A percentile compares a stretch with the other conserved stretches of the same genome.
Evolutionary conservation across 1,284 basidiomycete genomes (phyloP).

Genomic region (Trametes versicolor): DNA sequence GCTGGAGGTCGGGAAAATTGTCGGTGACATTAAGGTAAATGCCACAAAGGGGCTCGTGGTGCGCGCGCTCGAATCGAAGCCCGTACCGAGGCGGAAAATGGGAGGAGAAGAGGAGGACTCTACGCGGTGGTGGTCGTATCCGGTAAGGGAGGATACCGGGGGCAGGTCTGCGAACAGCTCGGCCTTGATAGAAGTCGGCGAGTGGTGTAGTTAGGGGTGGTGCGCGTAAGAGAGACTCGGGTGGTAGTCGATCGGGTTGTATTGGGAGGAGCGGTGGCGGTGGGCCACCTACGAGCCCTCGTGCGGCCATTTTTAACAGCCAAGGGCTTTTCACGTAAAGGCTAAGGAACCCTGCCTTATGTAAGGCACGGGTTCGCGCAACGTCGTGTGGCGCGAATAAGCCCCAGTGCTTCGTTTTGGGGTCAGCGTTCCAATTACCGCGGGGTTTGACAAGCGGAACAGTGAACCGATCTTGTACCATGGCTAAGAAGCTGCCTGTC

Average conservation of each 20-base stretch:
- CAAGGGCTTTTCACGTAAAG: no score
- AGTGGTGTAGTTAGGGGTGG: conserved; percentile 31
- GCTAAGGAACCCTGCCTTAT: no score
- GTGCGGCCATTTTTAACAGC: no score
- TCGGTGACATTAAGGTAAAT: conserved; percentile 48
- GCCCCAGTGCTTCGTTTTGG: no score
- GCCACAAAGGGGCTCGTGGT: conserved; percentile 35
- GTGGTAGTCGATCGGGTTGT: conserved; percentile 29
- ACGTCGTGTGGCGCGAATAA: no score
- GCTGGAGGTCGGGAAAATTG: conserved; percentile 33
- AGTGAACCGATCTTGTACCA: no score
- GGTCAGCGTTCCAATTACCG: no score
- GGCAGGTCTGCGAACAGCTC: conserved; percentile 41
- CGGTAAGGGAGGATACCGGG: conserved; percentile 30
- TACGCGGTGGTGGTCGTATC: conserved; percentile 35
- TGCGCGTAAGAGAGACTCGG: conserved; percentile 36
- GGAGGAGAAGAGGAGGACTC: conserved; percentile 34
- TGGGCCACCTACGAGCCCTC: no score
- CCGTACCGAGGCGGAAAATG: conserved; percentile 43
- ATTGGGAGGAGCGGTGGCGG: conserved; percentile 27
- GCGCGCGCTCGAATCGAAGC: conserved; percentile 38
- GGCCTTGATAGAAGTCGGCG: conserved; percentile 39
- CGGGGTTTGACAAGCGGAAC: no score
- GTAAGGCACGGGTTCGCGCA: no score
- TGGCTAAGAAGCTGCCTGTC: no score